Base-by-base conservation (phyloP, 176 grass and related monocot species). In the Saccharum spontaneum region DNA sequence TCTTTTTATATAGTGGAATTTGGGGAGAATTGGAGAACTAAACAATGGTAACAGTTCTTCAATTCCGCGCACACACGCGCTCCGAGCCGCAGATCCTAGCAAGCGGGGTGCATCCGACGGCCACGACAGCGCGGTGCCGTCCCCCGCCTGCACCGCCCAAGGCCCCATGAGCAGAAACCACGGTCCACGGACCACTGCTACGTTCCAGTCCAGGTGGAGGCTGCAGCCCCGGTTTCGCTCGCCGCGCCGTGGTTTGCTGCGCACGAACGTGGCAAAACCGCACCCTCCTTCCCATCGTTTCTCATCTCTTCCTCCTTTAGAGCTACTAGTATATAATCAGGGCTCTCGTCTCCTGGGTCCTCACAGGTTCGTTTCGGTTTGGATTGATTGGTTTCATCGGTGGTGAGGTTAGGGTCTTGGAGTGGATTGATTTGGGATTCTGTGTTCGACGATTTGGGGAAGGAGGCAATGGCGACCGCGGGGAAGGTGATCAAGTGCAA, bases 401-500 rank as follows among this genome's bases (percentile, higher is more conserved):
- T 10, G 3, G 43, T n/a, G 70, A 1, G 7, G 59, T 10, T 15
- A 3, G 7, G 46, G 6, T 4, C 7, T 34, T 20, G 15, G 67
- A 22, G 65, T 15, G 7, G 26, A 7, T 13, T 66, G 36, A 10
- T 75, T 30, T 48, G 78, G 26, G 23, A 28, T 4, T 60, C 22
- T 45, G n/a, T 15, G n/a, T 15, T 16, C 8, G 49, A 14, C 31
- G 9, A 37, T 41, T 17, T 9, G 11, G 10, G 66, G 57, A 34
- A 34, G 4, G 38, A 69, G 28, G 26, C 20, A 65, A 94, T 97
- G 90, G 62, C 86, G 85, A 97, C 90, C 5, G 86, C 67, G 11
- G 92, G 92, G 68, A 81, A 97, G 83, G 92, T 92, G 49, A 94
- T 97, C 83, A 94, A 94, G 83, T 92, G 94, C 88, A 94, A 83